Base-by-base conservation (phyloP, 495 filamentous ascomycete genomes). In the Penicillium nucicola region DNA sequence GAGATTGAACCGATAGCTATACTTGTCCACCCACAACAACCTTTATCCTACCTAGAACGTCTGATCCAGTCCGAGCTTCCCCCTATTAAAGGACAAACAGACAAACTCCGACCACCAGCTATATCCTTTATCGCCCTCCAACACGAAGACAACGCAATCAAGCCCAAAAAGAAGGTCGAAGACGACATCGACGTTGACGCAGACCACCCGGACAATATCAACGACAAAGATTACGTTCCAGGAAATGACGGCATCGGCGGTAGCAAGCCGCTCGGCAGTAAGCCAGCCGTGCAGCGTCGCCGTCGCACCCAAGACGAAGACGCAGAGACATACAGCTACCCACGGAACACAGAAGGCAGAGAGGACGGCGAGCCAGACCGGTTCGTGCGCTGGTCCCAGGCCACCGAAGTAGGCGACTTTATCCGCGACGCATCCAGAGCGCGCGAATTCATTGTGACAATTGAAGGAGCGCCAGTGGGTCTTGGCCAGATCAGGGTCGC, bases 401-500 rank as follows among this genome's bases (percentile, higher is more conserved):
- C 83, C 13, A 96, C 92, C 9, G 92, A 97, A 57, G 84, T 97
- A 22, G 92, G 92, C 9, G 92, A 97, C 69, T 97, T 97, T 67
- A 90, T 97, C 52, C 88, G 90, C 4, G 92, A 96, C 58, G 92
- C 92, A 0, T 86, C 91, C 4, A 77, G 89, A 0, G 86, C 84
- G 0, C 76, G 86, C 39, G 89, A 95, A 58, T 97, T 97, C 63
- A 83, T 86, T 18, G 79, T 96, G 18, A 84, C 87, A 47, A 87
- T 97, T 54, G 85, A 93, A 58, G 88, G 88, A 0, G 78, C 83
- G 23, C 68, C 79, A 6, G 53, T 76, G 11, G 68, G 68, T 13
- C 47, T 69, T n/a, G 62, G 62, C n/a, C 83, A 90, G 60, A 85
- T 96, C 67, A 76, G 80, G 10, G 82, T 97, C 28, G 82, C 79